Evolutionary conservation across 768 basidiomycete species (phyloP).

Genomic region (Rhizopogon vulgaris): DNA sequence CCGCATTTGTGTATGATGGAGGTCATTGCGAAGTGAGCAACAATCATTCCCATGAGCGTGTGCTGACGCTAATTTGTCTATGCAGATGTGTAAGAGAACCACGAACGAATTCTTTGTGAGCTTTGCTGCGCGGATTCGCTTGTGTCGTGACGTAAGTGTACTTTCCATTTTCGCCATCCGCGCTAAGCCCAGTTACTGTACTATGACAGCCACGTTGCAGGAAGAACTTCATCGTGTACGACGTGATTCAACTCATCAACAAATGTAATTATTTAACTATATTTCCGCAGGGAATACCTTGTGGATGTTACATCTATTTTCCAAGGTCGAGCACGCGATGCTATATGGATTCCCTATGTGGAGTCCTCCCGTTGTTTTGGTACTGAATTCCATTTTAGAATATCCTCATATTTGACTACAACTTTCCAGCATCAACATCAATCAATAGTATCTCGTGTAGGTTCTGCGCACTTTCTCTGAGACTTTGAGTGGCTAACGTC

Average conservation of each 20-base stretch:
- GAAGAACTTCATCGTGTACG: constrained; percentile 10
- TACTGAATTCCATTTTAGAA: constrained; percentile 1
- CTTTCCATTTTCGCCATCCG: not conserved
- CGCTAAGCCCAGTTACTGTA: not conserved
- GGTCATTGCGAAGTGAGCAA: constrained; percentile 49
- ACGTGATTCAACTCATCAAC: not conserved
- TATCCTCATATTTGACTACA: not conserved
- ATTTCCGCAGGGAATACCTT: constrained; percentile 9
- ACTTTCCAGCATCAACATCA: not conserved
- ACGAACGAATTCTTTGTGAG: constrained; percentile 38
- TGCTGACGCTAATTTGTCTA: not conserved
- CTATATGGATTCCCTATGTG: constrained; percentile 16
- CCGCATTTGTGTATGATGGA: constrained; percentile 56
- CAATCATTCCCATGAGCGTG: not conserved
- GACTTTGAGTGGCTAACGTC: not conserved
- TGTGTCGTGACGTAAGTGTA: constrained; percentile 37
- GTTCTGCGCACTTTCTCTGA: not conserved
- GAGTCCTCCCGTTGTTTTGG: constrained; percentile 18
- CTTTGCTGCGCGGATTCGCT: constrained; percentile 39
- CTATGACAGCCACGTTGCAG: constrained; percentile 17
- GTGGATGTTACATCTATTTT: not conserved
- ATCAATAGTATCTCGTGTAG: constrained; percentile 3
- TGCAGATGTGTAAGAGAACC: constrained; percentile 32
- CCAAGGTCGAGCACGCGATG: not conserved
- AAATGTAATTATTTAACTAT: not conserved